Base-by-base conservation (phyloP, 2,329 filamentous ascomycete species). In the Curvularia eragrostidis region DNA sequence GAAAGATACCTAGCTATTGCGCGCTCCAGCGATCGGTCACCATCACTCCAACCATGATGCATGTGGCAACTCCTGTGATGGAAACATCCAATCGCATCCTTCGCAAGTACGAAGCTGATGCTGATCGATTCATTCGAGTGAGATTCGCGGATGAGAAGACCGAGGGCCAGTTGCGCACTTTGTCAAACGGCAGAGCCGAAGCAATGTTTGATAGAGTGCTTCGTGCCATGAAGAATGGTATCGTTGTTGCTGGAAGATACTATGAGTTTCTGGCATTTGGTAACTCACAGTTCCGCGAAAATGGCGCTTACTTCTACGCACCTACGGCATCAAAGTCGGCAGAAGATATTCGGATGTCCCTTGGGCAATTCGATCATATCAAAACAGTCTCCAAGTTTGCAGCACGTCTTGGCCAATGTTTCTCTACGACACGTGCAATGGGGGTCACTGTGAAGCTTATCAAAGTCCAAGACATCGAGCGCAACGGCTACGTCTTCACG, bases 211-310 rank as follows among this genome's bases (percentile, higher is more conserved):
- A 86, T 24, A 85, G 92, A 12, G 84, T 97, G 19, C 86, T 87
- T 61, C 84, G 89, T 47, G 85, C 89, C 0, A 80, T 98, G 70
- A 83, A 79, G 43, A 85, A 95, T 54, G 95, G 95, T 0, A 94
- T 99, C 63, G 82, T 82, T 0, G 88, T 99, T 48, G 95, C 91
- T 4, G 90, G 89, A 62, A 88, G 91, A 7, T 86, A 87, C 57
- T 99, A 93, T 75, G 85, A 94, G 65, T 98, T 98, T 63, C 85
- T 99, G 24, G 95, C 94, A 0, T 97, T 93, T 78, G 94, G 95
- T 0, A 98, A 95, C 75, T 97, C 95, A 0, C 95, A 99, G 68
- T 91, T 99, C 58, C 87, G 94, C 50, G 93, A 98, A 71, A 88
- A 94, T 65, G 91, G 93, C 0, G 93, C 91, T 0, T 98, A 95